These are phyloP conservation scores for Teratosphaeriaceae sp. DNA, from an alignment of 2,329 filamentous ascomycete species.

Conservation along the genomic window DNA sequence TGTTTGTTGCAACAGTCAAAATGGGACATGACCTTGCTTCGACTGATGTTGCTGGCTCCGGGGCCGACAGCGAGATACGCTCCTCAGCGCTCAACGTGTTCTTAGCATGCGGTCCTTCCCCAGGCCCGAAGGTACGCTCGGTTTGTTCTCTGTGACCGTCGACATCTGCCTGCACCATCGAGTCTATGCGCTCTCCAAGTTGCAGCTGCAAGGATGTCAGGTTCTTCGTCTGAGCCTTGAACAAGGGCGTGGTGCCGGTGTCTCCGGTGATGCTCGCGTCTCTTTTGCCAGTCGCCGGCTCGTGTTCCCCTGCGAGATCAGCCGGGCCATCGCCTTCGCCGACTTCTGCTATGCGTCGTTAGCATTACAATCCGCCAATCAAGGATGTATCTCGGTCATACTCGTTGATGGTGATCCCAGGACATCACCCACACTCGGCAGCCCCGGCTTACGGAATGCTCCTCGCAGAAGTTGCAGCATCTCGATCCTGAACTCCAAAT, in stretches of 20 bases:
- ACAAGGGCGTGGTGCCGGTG: not conserved
- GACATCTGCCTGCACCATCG: not conserved
- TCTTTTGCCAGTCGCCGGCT: not conserved
- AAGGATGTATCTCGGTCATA: not conserved
- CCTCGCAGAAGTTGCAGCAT: not conserved
- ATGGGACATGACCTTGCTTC: constrained; percentile 1
- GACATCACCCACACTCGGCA: not conserved
- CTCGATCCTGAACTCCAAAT: not conserved
- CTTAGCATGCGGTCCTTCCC: not conserved
- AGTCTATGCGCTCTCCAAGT: not conserved
- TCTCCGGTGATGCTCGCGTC: not conserved
- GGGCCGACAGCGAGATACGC: not conserved
- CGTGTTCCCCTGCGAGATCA: not conserved
- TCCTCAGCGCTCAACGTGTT: not conserved
- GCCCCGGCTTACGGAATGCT: not conserved
- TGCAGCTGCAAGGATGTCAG: not conserved
- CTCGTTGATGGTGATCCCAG: not conserved
- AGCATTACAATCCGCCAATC: not conserved
- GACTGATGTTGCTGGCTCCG: constrained; percentile 2
- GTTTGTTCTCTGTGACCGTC: not conserved
- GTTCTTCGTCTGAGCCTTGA: not conserved
- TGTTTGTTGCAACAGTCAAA: constrained; percentile 1
- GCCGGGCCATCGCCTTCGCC: too few species aligned
- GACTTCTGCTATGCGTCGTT: not conserved
- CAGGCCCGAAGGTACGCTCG: not conserved